phyloP scores from a whole-genome alignment of 345 rosid genomes.

The Raphanus raphanistrum region DNA sequence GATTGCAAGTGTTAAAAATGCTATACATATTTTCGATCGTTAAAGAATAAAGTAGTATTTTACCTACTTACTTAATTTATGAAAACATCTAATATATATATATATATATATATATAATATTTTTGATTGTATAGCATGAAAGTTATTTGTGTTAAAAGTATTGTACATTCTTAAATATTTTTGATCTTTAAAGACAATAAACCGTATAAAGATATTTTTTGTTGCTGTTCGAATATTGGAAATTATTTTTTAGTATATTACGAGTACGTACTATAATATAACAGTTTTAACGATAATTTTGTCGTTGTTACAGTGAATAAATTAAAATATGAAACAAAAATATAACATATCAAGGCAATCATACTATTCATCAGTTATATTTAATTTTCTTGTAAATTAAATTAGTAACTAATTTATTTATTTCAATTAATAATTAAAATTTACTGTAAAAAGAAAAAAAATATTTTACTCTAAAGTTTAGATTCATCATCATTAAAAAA shows the following conservation, averaged over 20 bases:
- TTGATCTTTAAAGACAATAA: neutral
- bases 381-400: neutral
- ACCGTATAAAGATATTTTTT: neutral
- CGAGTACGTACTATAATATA: neutral
- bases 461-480: neutral
- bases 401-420: neutral
- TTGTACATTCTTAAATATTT: neutral
- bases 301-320: neutral
- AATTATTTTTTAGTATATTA: neutral
- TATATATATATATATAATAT: neutral
- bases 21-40: neutral
- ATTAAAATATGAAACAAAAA: neutral
- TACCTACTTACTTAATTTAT: neutral
- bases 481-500: neutral
- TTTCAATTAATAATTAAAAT: neutral
- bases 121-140: neutral
- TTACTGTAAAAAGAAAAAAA: neutral
- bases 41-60: neutral
- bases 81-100: neutral
- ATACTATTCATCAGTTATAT: neutral
- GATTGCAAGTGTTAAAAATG: neutral
- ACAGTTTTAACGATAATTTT: neutral
- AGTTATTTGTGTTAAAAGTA: neutral
- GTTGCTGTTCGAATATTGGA: neutral
- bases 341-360: neutral